phyloP scores from a whole-genome alignment of 257 asterid genomes.

The Echium plantagineum region DNA sequence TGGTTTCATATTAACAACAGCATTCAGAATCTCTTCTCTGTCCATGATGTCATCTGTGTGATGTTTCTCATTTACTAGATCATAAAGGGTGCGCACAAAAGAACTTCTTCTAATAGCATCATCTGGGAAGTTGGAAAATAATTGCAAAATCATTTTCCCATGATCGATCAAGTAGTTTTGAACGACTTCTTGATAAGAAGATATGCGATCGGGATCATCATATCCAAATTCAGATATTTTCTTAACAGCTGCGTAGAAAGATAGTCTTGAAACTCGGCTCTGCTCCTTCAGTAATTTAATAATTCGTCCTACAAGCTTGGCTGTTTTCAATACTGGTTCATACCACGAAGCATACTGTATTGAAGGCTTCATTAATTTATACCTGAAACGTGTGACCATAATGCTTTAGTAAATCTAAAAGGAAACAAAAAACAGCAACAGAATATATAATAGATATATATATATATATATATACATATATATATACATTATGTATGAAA shows the following conservation, averaged over 20 bases:
- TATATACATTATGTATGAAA: too few relatives aligned
- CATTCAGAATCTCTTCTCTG: constrained; percentile 1
- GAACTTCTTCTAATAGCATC: constrained; percentile 11
- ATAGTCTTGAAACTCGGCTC: constrained; percentile 14
- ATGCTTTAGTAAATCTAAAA: neutral
- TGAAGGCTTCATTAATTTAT: constrained; percentile 10
- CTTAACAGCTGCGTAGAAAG: constrained; percentile 10
- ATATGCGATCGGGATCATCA: constrained; percentile 7
- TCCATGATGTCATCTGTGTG: neutral
- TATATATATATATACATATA: too few relatives aligned
- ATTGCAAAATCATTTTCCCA: constrained; percentile 9
- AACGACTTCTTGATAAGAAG: constrained; percentile 11
- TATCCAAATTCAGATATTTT: constrained; percentile 10
- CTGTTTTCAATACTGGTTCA: constrained; percentile 11
- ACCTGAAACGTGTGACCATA: constrained; percentile 6
- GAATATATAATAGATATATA: too few relatives aligned
- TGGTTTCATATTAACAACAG: constrained; percentile 1
- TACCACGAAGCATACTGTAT: constrained; percentile 14
- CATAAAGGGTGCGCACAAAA: constrained; percentile 9
- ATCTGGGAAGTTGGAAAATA: constrained; percentile 11
- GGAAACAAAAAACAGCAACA: neutral
- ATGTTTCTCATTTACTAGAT: constrained; percentile 5
- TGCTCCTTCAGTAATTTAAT: constrained; percentile 11
- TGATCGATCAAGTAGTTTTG: constrained; percentile 10
- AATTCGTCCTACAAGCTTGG: constrained; percentile 2